These are phyloP conservation scores for Geotrichum bryndzae DNA, from an alignment of 1,139 yeast genomes.

Conservation along the genomic window DNA sequence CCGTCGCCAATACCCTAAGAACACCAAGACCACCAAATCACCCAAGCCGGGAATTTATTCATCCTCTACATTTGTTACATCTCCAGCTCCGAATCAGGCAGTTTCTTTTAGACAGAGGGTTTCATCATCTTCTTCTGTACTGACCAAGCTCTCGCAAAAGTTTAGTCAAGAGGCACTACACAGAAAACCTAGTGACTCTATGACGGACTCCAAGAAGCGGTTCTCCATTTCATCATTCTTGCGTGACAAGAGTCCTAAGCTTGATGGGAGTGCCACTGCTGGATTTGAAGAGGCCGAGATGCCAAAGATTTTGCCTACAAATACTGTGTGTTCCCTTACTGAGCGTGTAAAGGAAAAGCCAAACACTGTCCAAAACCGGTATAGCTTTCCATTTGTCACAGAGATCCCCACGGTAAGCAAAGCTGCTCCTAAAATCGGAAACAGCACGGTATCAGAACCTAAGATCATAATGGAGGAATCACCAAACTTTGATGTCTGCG, in stretches of 20 bases:
- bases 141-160: background rate
- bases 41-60: background rate
- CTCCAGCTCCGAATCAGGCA: background rate
- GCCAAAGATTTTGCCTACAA: background rate
- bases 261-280: background rate
- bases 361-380: background rate
- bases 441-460: background rate
- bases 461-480: background rate
- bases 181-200: background rate
- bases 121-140: conserved; percentile 8
- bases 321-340: background rate
- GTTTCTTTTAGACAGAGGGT: conserved; percentile 2
- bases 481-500: background rate
- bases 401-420: background rate
- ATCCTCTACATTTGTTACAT: background rate
- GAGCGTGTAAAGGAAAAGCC: background rate
- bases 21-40: background rate
- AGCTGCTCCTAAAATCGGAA: background rate
- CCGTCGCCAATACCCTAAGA: background rate
- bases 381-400: background rate
- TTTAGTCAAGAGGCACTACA: background rate
- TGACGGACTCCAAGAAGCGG: conserved; percentile 5
- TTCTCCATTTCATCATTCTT: conserved; percentile 4
- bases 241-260: background rate
- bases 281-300: too few relatives aligned